phyloP scores from a whole-genome alignment of 176 grass and related monocot species.

The Oryza nivara region DNA sequence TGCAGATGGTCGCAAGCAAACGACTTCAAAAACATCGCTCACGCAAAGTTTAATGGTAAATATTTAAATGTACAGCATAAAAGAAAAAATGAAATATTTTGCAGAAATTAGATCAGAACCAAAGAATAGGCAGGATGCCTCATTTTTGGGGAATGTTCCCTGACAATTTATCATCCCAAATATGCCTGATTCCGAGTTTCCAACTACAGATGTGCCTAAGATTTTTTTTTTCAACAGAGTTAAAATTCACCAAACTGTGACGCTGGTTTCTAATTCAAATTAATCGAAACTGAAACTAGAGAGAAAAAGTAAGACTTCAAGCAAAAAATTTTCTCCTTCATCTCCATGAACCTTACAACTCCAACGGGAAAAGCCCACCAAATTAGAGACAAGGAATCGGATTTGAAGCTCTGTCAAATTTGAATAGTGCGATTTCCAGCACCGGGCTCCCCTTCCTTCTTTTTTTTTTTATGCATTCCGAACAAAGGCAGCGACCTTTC shows the following conservation, averaged over 20 bases:
- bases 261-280: background rate
- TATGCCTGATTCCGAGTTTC: background rate
- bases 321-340: background rate
- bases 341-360: background rate
- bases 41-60: constrained; percentile 32
- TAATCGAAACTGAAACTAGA: constrained; percentile 3
- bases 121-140: background rate
- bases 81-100: constrained; percentile 26
- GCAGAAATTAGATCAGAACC: background rate
- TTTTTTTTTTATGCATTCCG: background rate
- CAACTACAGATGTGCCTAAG: background rate
- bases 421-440: background rate
- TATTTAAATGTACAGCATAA: constrained; percentile 10
- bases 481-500: background rate
- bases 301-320: background rate
- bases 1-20: constrained; percentile 56
- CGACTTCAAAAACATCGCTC: constrained; percentile 13
- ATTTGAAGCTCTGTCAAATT: constrained; percentile 11
- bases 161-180: constrained; percentile 22
- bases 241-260: background rate
- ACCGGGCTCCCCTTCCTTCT: background rate
- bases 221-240: background rate
- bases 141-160: constrained; percentile 46
- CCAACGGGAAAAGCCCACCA: background rate
- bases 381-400: background rate